Percentiles rank a stretch among this genome's conserved stretches.
These are phyloP conservation scores for Myxozyma vanderwaltii DNA, from an alignment of 805 yeast species.

Conservation along the genomic window DNA sequence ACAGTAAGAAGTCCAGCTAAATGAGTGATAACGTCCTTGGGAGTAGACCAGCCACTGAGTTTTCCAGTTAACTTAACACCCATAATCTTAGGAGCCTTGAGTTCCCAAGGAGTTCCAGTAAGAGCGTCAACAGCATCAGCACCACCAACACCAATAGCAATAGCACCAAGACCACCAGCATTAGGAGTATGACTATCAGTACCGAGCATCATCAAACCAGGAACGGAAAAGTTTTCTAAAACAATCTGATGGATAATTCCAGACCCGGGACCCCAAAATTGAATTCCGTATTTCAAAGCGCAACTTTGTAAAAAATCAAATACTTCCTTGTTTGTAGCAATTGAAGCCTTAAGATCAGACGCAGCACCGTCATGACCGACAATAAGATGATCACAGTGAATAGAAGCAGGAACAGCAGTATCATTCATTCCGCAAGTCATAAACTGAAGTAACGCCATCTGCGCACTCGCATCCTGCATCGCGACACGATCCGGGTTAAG, in stretches of 20 bases:
- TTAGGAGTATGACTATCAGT: conserved; percentile 98
- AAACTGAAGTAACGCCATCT: conserved; percentile 95
- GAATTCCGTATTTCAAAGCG: conserved; percentile 93
- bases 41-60: conserved; percentile 94
- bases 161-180: conserved; percentile 97
- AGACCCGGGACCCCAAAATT: conserved; percentile 99
- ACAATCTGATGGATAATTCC: conserved; percentile 98
- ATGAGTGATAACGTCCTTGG: conserved; percentile 91
- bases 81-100: conserved; percentile 92
- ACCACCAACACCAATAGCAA: conserved; percentile 99
- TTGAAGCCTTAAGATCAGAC: conserved; percentile 81
- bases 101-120: conserved; percentile 95
- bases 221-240: conserved; percentile 94
- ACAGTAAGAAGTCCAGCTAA: conserved; percentile 94
- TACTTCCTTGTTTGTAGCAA: conserved; percentile 89
- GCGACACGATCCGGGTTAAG: conserved; percentile 97
- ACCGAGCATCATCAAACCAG: conserved; percentile 95
- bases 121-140: conserved; percentile 98
- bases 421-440: conserved; percentile 92
- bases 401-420: conserved; percentile 93
- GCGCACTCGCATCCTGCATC: conserved; percentile 99
- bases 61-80: conserved; percentile 94
- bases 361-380: conserved; percentile 94
- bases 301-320: conserved; percentile 87
- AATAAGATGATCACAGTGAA: conserved; percentile 96